A percentile compares a stretch with the other conserved stretches of the same genome.
phyloP scores from a whole-genome alignment of 31 red algal species.

The Endocladia muricata region DNA sequence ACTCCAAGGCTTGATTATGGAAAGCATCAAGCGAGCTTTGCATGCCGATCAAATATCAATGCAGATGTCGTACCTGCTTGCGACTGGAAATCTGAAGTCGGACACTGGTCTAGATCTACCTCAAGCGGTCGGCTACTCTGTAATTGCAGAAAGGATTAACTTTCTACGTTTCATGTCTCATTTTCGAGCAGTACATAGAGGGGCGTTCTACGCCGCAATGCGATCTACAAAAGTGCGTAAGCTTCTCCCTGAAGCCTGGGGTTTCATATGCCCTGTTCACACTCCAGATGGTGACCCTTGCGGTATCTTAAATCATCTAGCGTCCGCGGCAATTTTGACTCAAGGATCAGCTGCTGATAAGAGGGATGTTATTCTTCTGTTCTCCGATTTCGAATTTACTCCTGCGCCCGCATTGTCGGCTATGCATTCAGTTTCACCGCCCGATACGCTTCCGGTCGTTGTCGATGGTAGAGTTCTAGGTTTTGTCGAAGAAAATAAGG shows the following conservation, averaged over 20 bases:
- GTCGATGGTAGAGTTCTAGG: slow-evolving; percentile 84
- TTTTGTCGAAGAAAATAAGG: slow-evolving; percentile 45
- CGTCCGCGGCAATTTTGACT: slow-evolving; percentile 45
- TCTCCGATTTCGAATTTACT: slow-evolving; percentile 59
- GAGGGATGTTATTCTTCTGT: slow-evolving; percentile 36
- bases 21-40: slow-evolving; percentile 12
- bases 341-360: slow-evolving; percentile 19
- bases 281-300: slow-evolving; percentile 94
- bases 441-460: slow-evolving; percentile 59
- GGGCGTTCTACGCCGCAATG: slow-evolving; percentile 76
- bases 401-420: slow-evolving; percentile 53
- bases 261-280: slow-evolving; percentile 95
- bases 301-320: slow-evolving; percentile 88
- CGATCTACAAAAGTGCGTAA: slow-evolving; percentile 74
- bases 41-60: slow-evolving; percentile 33
- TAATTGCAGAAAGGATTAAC: slow-evolving; percentile 95
- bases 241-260: slow-evolving; percentile 95
- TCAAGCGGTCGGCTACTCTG: slow-evolving; percentile 65
- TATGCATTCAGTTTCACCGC: slow-evolving; percentile 27
- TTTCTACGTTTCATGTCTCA: slow-evolving; percentile 85
- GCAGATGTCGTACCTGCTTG: slow-evolving; percentile 72
- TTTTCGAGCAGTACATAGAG: slow-evolving; percentile 91
- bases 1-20: slow-evolving; percentile 16
- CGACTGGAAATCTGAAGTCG: slow-evolving; percentile 77
- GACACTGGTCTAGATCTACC: slow-evolving; percentile 72